Base-by-base conservation (phyloP, 306 rosid species). In the Fagus crenata region DNA sequence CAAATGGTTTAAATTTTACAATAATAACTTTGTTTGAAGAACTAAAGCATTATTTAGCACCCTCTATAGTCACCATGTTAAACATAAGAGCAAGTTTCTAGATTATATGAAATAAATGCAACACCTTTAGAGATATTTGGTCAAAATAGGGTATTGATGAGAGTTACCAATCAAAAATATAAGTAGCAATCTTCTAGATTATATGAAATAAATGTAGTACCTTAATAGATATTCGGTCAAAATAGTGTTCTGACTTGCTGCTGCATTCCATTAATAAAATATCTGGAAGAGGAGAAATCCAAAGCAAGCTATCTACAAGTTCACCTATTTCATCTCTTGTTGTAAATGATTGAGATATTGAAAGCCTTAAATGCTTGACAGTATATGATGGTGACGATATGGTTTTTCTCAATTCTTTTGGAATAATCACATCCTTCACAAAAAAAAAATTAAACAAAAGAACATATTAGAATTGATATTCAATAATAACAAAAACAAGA, bases 201-300 rank as follows among this genome's bases (percentile, higher is more conserved):
- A 46, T 4, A 9, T 12, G 4, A 46, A 0, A 73, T 17, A 35
- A 4, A 56, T 8, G 64, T 53, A 43, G 54, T 31, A 75, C 78
- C 78, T 49, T 51, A 8, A 76, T 12, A 32, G 46, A 32, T 46
- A 46, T 46, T 46, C 11, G 51, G 51, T 46, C 51, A 46, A 46
- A 46, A 46, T 46, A 12, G 0, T 12, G 51, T 46, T 46, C 0
- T 46, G 51, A 46, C 8, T 46, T 58, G 4, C 41, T 40, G 46
- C 71, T 69, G 53, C 53, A 76, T 33, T 76, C 80, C 5, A 76
- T 67, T 0, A 53, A 9, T 15, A 76, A 22, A 68, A 61, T 67
- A 3, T 65, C 53, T 18, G 53, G 80, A 15, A 49, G 64, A 67
- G 74, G 73, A 31, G 73, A 60, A 76, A 76, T 67, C 74, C 80